These are phyloP conservation scores for Corinectria fuckeliana DNA, from an alignment of 2,329 filamentous ascomycete species.

Conservation along the genomic window DNA sequence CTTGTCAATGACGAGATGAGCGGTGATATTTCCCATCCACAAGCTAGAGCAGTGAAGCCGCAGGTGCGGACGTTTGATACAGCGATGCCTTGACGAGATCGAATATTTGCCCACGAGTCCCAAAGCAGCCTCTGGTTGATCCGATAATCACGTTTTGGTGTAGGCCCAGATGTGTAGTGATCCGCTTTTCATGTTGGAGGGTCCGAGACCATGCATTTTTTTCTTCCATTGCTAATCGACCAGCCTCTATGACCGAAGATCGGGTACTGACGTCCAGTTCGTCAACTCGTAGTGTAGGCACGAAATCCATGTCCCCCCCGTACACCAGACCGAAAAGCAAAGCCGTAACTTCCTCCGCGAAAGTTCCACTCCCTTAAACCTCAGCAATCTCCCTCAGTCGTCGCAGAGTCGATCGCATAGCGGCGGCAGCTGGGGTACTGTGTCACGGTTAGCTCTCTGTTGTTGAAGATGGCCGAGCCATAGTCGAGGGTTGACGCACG, in stretches of 20 bases:
- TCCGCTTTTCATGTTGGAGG: constrained; percentile 31
- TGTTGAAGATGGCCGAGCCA: neutral
- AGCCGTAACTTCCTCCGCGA: constrained; percentile 45
- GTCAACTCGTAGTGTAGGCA: constrained; percentile 52
- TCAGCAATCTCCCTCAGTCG: constrained; percentile 97
- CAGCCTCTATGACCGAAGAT: constrained; percentile 49
- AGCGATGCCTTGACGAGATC: neutral
- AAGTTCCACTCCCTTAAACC: constrained; percentile 68
- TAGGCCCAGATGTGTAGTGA: neutral
- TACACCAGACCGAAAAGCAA: constrained; percentile 57
- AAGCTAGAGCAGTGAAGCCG: no score
- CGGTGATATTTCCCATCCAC: no score
- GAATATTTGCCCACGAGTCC: neutral
- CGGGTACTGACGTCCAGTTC: constrained; percentile 49
- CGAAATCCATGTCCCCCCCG: constrained; percentile 52
- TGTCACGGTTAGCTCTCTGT: constrained; percentile 39
- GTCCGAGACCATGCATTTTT: constrained; percentile 46
- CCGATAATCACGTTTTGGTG: constrained; percentile 16
- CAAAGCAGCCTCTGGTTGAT: constrained; percentile 13
- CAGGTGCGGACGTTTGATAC: no score
- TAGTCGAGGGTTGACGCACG: constrained; percentile 71
- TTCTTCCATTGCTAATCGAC: constrained; percentile 53
- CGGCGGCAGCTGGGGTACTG: constrained; percentile 90
- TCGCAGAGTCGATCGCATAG: constrained; percentile 95
- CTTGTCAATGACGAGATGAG: no score